Conservation (phyloP, 1,284 basidiomycete species). For the Mycena sp. region DNA sequence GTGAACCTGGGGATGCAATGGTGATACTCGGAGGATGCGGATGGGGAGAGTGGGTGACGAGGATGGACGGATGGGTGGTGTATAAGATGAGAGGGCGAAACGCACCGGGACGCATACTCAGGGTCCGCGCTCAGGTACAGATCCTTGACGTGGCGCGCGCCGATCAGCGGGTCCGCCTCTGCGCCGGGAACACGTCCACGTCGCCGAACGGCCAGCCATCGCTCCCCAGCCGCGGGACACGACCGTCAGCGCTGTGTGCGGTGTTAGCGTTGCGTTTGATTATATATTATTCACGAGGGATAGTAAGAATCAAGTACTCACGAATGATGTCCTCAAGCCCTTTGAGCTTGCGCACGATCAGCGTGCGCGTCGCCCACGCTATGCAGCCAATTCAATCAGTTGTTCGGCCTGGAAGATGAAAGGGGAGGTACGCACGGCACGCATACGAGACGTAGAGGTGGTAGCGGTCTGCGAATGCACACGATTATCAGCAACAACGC, state of each 20-base stretch:
- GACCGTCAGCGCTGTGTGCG: conserved; percentile 77
- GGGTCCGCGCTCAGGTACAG: conserved; percentile 85
- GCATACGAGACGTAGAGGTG: conserved; percentile 87
- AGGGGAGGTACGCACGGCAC: conserved; percentile 66
- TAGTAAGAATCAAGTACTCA: conserved; percentile 46
- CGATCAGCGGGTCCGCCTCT: conserved; percentile 76
- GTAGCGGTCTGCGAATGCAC: conserved; percentile 89
- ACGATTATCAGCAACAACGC: too few species aligned
- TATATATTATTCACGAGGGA: conserved; percentile 11
- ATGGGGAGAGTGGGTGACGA: too few species aligned
- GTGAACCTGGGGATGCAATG: conserved; percentile 69
- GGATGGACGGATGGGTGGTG: too few species aligned
- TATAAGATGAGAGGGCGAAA: too few species aligned
- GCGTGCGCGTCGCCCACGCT: conserved; percentile 94
- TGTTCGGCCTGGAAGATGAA: background rate
- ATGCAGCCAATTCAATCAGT: conserved; percentile 58
- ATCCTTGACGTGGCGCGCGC: conserved; percentile 81
- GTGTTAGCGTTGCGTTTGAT: too few species aligned
- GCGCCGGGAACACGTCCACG: conserved; percentile 75
- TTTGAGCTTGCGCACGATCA: conserved; percentile 92
- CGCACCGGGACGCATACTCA: conserved; percentile 71
- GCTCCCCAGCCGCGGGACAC: conserved; percentile 89
- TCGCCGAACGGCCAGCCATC: conserved; percentile 91
- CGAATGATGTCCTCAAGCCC: conserved; percentile 88
- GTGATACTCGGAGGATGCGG: too few species aligned